Percentiles rank a stretch among this genome's conserved stretches.
These are phyloP conservation scores for Penicillium soppii DNA, from an alignment of 495 filamentous ascomycete genomes.

Conservation along the genomic window DNA sequence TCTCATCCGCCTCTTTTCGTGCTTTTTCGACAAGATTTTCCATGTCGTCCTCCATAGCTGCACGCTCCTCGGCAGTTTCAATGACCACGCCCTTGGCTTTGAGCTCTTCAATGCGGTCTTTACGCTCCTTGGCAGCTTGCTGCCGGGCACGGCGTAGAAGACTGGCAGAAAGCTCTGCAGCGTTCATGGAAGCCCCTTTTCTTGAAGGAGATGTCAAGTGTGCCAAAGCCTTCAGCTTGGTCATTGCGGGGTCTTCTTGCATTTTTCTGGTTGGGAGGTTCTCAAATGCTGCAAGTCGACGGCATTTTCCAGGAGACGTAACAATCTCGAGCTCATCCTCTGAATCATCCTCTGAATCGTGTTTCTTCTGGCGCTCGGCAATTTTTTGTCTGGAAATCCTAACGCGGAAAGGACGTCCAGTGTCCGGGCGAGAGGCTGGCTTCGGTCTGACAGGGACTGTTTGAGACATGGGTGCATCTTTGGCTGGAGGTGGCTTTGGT, in stretches of 20 bases:
- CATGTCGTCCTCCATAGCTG: constrained; percentile 73
- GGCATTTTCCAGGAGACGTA: constrained; percentile 41
- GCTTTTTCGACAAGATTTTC: constrained; percentile 87
- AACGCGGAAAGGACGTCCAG: constrained; percentile 36
- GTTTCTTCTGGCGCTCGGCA: constrained; percentile 38
- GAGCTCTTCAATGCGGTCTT: constrained; percentile 73
- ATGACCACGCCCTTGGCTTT: constrained; percentile 75
- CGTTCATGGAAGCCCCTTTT: constrained; percentile 58
- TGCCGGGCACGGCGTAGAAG: constrained; percentile 68
- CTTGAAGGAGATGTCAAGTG: constrained; percentile 65
- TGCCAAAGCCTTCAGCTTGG: constrained; percentile 68
- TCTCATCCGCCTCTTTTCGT: constrained; percentile 72
- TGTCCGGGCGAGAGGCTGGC: constrained; percentile 16
- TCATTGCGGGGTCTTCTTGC: constrained; percentile 64
- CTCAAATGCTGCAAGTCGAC: constrained; percentile 63
- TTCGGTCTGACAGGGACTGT: constrained; percentile 11
- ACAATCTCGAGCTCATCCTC: constrained; percentile 69
- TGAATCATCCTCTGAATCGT: constrained; percentile 66
- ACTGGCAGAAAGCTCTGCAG: constrained; percentile 64
- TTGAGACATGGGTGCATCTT: neutral
- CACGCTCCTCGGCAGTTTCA: constrained; percentile 83
- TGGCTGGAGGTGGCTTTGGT: neutral
- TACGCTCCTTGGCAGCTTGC: constrained; percentile 78
- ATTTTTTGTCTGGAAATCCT: constrained; percentile 38
- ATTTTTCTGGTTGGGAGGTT: constrained; percentile 57